A percentile compares a stretch with the other conserved stretches of the same genome.
phyloP scores from a whole-genome alignment of 2,329 filamentous ascomycete species.

The Pseudocercospora eumusae region DNA sequence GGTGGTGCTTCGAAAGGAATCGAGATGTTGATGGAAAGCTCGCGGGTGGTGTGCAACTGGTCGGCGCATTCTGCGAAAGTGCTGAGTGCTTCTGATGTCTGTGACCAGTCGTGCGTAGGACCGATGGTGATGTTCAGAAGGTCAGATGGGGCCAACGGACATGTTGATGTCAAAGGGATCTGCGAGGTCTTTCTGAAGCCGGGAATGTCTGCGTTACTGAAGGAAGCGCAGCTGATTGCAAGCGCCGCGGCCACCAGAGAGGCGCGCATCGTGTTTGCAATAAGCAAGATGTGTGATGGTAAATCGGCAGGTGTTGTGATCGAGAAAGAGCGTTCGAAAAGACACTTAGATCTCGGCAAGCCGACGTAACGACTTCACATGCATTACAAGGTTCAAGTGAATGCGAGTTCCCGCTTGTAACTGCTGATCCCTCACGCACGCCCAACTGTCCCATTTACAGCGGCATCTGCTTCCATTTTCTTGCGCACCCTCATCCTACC shows the following conservation, averaged over 20 bases:
- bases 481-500: too few relatives aligned
- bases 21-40: background rate
- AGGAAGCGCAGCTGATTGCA: background rate
- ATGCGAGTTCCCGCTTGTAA: background rate
- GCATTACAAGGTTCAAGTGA: background rate
- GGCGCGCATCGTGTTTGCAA: background rate
- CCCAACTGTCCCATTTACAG: background rate
- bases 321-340: background rate
- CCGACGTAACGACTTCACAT: background rate
- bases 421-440: background rate
- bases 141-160: background rate
- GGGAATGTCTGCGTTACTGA: background rate
- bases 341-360: background rate
- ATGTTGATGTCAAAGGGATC: background rate
- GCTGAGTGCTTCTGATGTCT: background rate
- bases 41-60: background rate
- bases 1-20: background rate
- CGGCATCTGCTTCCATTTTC: too few relatives aligned
- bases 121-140: background rate
- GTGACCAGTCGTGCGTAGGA: background rate
- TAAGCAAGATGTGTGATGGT: background rate
- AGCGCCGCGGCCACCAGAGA: background rate
- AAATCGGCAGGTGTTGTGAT: background rate
- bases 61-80: background rate
- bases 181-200: background rate